Evolutionary conservation across 768 basidiomycete species (phyloP).

Genomic region (Dentipellis sp.): DNA sequence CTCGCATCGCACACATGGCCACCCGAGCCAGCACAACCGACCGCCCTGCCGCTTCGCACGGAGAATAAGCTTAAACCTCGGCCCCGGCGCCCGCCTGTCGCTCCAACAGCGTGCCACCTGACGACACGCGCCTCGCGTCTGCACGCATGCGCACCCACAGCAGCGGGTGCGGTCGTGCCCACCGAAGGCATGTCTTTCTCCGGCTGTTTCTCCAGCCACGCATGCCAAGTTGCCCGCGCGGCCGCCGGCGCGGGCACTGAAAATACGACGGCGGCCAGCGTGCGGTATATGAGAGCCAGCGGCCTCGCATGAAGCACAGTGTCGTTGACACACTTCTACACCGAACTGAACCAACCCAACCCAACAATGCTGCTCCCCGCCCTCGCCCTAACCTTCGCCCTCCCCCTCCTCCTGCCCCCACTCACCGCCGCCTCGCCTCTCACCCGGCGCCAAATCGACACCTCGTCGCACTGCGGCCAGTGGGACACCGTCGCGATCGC

Average conservation of each 20-base stretch:
- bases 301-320: too few relatives aligned
- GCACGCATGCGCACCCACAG: background rate
- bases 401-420: background rate
- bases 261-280: background rate
- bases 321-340: background rate
- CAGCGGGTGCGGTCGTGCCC: background rate
- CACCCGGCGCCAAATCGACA: conserved; percentile 13
- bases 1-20: too few relatives aligned
- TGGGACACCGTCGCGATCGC: conserved; percentile 36
- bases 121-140: background rate
- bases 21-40: too few relatives aligned
- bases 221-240: background rate
- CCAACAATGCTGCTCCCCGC: too few relatives aligned
- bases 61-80: background rate
- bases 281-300: background rate
- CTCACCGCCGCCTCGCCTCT: background rate
- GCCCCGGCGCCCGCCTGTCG: background rate
- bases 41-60: background rate
- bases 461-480: conserved; percentile 31
- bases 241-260: background rate
- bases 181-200: background rate
- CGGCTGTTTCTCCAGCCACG: background rate
- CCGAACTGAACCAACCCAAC: background rate
- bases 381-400: background rate
- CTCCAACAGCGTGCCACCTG: background rate